These are phyloP conservation scores for Colletotrichum gloeosporioides DNA, from an alignment of 2,329 filamentous ascomycete genomes.

Conservation along the genomic window DNA sequence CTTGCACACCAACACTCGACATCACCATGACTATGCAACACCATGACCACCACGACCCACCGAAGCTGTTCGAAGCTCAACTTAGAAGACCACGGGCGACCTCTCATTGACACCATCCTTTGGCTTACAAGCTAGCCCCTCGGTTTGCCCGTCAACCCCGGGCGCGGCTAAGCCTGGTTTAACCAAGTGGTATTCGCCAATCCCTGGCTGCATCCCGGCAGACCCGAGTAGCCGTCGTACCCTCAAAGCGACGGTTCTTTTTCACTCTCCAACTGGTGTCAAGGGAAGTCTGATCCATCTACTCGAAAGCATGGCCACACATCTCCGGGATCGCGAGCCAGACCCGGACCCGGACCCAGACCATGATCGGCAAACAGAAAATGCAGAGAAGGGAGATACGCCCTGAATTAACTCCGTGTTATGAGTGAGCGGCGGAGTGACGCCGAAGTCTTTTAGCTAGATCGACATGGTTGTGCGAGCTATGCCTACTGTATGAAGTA, in stretches of 20 bases:
- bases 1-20: background rate
- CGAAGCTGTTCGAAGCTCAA: background rate
- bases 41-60: background rate
- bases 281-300: background rate
- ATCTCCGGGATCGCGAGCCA: background rate
- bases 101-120: background rate
- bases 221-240: background rate
- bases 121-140: background rate
- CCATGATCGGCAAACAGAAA: too few relatives aligned
- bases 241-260: background rate
- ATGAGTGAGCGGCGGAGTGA: too few relatives aligned
- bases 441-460: too few relatives aligned
- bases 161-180: background rate
- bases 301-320: background rate
- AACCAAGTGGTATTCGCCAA: background rate
- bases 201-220: background rate
- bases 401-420: too few relatives aligned
- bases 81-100: background rate
- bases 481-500: too few relatives aligned
- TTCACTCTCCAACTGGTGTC: background rate
- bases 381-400: too few relatives aligned
- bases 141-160: background rate
- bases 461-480: too few relatives aligned
- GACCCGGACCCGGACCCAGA: too few relatives aligned
- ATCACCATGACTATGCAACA: background rate